A percentile compares a stretch with the other conserved stretches of the same genome.
Conservation (phyloP, 345 rosid species). For the Syzygium aromaticum region DNA sequence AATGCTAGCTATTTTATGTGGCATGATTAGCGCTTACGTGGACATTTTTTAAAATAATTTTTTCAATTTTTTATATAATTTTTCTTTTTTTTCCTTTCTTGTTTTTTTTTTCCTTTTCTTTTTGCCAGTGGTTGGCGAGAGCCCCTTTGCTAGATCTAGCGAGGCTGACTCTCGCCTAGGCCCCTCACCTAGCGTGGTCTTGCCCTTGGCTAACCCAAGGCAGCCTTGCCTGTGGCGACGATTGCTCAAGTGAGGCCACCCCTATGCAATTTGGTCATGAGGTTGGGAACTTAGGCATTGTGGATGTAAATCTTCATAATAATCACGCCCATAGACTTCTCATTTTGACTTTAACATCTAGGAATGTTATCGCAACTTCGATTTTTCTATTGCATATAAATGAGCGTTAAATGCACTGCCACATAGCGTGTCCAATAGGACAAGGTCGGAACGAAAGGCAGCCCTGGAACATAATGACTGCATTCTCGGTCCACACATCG, state of each 20-base stretch:
- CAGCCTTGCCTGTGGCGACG: no score
- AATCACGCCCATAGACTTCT: not conserved
- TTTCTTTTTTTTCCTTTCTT: no score
- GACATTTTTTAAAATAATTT: no score
- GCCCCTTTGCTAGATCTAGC: no score
- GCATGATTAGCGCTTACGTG: no score
- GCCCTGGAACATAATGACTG: not conserved
- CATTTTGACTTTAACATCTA: not conserved
- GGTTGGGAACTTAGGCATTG: not conserved
- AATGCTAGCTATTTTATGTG: accelerated
- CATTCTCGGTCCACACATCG: not conserved
- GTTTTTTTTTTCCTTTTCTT: no score
- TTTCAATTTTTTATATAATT: no score
- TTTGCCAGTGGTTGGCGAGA: no score
- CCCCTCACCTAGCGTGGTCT: no score
- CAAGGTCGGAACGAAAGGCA: not conserved
- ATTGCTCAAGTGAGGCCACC: no score
- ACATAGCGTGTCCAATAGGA: not conserved
- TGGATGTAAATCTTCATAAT: not conserved
- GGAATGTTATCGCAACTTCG: not conserved
- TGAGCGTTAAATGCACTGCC: not conserved
- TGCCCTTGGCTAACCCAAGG: no score
- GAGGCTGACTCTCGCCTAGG: no score
- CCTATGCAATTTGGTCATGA: not conserved
- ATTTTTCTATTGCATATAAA: not conserved